phyloP scores from a whole-genome alignment of 2,329 filamentous ascomycete genomes.

The Arthroderma uncinatum region DNA sequence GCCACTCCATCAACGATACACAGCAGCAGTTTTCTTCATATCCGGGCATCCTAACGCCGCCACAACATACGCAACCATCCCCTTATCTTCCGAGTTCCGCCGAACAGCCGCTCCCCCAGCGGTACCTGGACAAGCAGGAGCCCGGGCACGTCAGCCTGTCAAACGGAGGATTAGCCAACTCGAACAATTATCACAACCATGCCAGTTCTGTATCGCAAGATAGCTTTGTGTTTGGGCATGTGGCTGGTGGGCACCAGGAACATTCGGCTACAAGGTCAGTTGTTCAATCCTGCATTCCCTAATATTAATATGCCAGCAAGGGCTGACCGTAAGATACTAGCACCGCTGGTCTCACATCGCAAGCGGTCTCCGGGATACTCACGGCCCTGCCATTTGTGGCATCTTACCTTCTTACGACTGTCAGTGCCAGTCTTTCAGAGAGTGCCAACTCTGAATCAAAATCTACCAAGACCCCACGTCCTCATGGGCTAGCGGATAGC shows the following conservation, averaged over 20 bases:
- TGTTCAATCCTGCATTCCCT: not conserved
- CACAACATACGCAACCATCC: slow-evolving; percentile 1
- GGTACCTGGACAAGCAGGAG: not conserved
- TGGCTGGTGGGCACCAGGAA: not conserved
- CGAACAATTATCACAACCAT: not conserved
- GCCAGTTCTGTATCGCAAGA: not conserved
- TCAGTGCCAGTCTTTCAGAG: not conserved
- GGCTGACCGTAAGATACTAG: not conserved
- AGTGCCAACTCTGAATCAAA: not conserved
- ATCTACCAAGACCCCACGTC: not conserved
- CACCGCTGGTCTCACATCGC: not conserved
- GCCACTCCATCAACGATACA: not conserved
- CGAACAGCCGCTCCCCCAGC: not conserved
- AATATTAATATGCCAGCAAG: not conserved
- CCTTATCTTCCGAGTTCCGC: not conserved
- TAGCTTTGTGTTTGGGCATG: not conserved
- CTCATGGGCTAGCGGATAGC: not conserved
- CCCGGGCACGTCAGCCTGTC: not conserved
- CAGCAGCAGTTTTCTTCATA: not conserved
- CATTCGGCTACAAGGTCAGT: not conserved
- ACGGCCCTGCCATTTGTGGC: not conserved
- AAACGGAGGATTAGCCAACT: not conserved
- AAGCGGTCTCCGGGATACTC: not conserved
- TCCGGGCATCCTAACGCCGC: not conserved
- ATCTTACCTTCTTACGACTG: not conserved